phyloP scores from a whole-genome alignment of 768 basidiomycete genomes.

The Kwoniella botswanensis region DNA sequence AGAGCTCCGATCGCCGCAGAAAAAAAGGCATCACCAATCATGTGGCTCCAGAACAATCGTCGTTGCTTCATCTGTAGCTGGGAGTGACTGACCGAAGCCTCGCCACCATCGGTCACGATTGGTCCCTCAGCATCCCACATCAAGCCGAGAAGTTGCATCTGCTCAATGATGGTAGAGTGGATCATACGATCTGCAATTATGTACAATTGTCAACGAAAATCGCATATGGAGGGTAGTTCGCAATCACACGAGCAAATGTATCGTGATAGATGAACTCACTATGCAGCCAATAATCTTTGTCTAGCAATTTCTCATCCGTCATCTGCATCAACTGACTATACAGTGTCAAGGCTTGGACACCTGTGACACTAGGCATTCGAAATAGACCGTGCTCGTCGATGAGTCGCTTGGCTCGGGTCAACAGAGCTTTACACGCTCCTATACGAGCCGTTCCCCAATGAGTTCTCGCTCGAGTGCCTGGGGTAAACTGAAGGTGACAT shows the following conservation, averaged over 20 bases:
- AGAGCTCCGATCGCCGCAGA: constrained; percentile 29
- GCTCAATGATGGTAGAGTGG: constrained; percentile 34
- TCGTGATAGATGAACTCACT: constrained; percentile 16
- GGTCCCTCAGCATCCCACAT: constrained; percentile 36
- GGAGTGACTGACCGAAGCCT: constrained; percentile 14
- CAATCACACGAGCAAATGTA: no score
- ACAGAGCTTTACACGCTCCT: constrained; percentile 36
- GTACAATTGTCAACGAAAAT: neutral
- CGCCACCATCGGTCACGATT: constrained; percentile 26
- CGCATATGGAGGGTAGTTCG: no score
- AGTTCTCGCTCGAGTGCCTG: constrained; percentile 40
- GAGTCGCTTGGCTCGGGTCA: constrained; percentile 26
- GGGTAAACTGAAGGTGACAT: constrained; percentile 24
- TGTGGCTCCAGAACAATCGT: constrained; percentile 35
- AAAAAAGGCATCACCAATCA: constrained; percentile 35
- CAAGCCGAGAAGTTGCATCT: constrained; percentile 35
- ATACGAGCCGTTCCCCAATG: constrained; percentile 39
- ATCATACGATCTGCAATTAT: constrained; percentile 30
- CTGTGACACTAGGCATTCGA: constrained; percentile 33
- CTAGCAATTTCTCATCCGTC: constrained; percentile 26
- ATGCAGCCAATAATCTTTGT: constrained; percentile 30
- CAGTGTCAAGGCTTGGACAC: constrained; percentile 36
- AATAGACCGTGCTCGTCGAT: constrained; percentile 33
- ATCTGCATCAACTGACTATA: constrained; percentile 33
- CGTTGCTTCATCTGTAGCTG: constrained; percentile 38